Base-by-base conservation (phyloP, 1,284 basidiomycete species). In the Ustilago sp. region DNA sequence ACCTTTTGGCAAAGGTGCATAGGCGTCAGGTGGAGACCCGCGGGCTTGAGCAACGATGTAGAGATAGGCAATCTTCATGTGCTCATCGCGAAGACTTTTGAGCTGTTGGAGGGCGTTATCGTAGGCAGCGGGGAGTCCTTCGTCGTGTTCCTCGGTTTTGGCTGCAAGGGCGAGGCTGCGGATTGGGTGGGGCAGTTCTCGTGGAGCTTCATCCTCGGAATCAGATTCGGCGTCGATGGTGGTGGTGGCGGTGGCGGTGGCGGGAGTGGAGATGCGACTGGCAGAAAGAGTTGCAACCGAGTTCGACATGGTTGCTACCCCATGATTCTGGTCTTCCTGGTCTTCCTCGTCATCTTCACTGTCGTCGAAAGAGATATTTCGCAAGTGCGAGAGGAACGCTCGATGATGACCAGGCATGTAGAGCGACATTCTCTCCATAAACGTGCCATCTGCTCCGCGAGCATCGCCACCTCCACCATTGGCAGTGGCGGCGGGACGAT, bases 21-120 rank as follows among this genome's bases (percentile, higher is more conserved):
- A 81, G 45, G 80, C 79, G 13, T 70, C 55, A 3, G 81, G 78
- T 8, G 82, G 80, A 8, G 74, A 62, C 2, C 63, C 59, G 41
- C 80, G 72, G n/a, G 81, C 76, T 54, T 83, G 83, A 11, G 74
- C 67, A 28, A 85, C 74, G 61, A 83, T 94, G 86, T 95, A 96
- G 57, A 93, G 82, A 34, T 93, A 90, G 28, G 93, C 94, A 65
- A 97, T 92, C 60, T 91, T 90, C 88, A 98, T 92, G 86, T 97
- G 95, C 53, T 91, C 91, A 81, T 96, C 93, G 56, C 95, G 89
- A 84, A 98, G 92, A 56, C 89, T 87, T 87, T 93, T 94, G 63
- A 98, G 88, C 4, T 93, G 89, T 8, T 86, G 86, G 8, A 97
- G 89, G 0, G 92, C 91, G 4, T 80, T 84, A 81, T 97, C 93